Conservation (phyloP, 805 yeast genomes). For the Saccharomycopsis microspora region DNA sequence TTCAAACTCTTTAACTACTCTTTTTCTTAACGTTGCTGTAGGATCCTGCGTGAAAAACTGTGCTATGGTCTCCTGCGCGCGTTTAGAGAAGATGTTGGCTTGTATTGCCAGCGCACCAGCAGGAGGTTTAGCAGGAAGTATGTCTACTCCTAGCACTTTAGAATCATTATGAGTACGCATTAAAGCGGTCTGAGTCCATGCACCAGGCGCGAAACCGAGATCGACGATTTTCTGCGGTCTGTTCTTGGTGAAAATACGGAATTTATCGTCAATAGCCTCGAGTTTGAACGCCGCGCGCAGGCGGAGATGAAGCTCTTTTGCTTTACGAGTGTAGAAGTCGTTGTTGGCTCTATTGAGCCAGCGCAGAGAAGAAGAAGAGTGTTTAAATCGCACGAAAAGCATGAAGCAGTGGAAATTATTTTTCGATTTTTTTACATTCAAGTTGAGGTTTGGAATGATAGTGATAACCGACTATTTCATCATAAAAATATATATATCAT, state of each 20-base stretch:
- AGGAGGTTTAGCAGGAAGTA: conserved; percentile 72
- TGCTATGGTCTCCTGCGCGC: conserved; percentile 47
- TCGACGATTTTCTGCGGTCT: conserved; percentile 51
- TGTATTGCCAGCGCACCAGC: conserved; percentile 70
- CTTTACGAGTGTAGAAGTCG: conserved; percentile 59
- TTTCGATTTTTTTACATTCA: no score
- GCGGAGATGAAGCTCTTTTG: conserved; percentile 47
- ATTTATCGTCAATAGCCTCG: conserved; percentile 59
- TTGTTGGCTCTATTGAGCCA: conserved; percentile 67
- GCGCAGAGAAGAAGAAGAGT: conserved; percentile 20
- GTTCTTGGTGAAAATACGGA: conserved; percentile 41
- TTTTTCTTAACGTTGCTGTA: conserved; percentile 17
- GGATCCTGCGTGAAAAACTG: conserved; percentile 31
- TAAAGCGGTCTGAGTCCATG: conserved; percentile 83
- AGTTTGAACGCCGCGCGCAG: conserved; percentile 91
- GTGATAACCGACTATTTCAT: no score
- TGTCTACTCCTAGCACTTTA: conserved; percentile 67
- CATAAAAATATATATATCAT: no score
- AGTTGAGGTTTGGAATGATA: no score
- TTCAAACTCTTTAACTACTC: not conserved
- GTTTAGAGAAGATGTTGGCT: conserved; percentile 69
- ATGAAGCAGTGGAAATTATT: no score
- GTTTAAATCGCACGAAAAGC: no score
- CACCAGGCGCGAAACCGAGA: conserved; percentile 89
- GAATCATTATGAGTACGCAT: conserved; percentile 26